A percentile compares a stretch with the other conserved stretches of the same genome.
phyloP scores from a whole-genome alignment of 106 monocot genomes.

The Alisma plantagoaquatica region DNA sequence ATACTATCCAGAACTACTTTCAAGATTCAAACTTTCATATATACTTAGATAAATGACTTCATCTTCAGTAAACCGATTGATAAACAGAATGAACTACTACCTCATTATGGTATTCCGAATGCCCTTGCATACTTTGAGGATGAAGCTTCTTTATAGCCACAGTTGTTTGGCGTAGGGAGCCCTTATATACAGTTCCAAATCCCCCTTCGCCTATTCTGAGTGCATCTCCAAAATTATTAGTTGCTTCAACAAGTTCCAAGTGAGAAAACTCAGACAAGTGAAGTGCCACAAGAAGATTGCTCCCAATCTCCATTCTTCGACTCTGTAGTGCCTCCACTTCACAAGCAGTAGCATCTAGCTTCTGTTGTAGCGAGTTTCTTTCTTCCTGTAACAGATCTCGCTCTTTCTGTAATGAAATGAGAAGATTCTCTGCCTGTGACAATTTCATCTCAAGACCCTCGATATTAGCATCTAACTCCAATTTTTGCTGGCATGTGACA shows the following conservation, averaged over 20 bases:
- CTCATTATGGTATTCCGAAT: slow-evolving; percentile 47
- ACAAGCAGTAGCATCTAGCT: slow-evolving; percentile 31
- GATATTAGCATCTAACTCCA: slow-evolving; percentile 5
- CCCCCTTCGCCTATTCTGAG: slow-evolving; percentile 55
- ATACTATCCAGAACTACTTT: no score
- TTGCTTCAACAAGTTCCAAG: slow-evolving; percentile 52
- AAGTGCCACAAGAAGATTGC: not conserved
- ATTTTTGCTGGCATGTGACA: slow-evolving; percentile 17
- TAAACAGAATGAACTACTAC: no score
- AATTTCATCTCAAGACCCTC: slow-evolving; percentile 36
- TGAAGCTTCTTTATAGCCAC: slow-evolving; percentile 78
- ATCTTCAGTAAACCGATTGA: no score
- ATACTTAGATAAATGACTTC: no score
- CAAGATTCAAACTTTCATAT: no score
- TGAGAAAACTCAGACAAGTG: slow-evolving; percentile 41
- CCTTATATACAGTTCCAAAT: slow-evolving; percentile 53
- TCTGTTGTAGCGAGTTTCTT: no score
- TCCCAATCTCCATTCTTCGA: slow-evolving; percentile 8
- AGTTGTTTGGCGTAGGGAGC: slow-evolving; percentile 36
- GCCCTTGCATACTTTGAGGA: slow-evolving; percentile 31
- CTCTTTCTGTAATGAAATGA: slow-evolving; percentile 20
- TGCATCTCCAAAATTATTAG: slow-evolving; percentile 29
- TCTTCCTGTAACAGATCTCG: slow-evolving; percentile 24
- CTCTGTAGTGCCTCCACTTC: slow-evolving; percentile 24
- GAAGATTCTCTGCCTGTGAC: slow-evolving; percentile 6